Evolutionary conservation across 148 eudicot species (phyloP).

Genomic region (Rhododendron williamsianum): DNA sequence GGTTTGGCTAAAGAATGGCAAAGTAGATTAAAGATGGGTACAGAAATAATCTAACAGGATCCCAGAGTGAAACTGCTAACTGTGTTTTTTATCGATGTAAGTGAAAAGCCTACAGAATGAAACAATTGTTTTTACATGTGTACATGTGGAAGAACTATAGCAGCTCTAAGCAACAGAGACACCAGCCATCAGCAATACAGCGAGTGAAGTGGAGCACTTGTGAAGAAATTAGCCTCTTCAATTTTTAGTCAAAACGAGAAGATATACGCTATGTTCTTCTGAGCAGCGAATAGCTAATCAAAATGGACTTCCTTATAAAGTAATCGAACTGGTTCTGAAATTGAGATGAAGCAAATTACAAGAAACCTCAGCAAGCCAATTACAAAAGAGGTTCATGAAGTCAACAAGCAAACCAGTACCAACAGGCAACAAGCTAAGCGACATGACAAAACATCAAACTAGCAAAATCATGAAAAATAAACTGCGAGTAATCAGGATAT

Average conservation of each 20-base stretch:
- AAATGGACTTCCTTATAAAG: neutral
- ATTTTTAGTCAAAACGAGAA: neutral
- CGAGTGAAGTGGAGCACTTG: neutral
- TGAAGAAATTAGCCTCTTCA: neutral
- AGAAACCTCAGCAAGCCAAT: neutral
- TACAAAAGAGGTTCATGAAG: neutral
- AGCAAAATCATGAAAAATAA: neutral
- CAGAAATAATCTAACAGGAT: neutral
- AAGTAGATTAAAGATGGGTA: neutral
- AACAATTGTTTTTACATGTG: neutral
- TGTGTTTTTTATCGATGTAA: neutral
- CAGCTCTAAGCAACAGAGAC: neutral
- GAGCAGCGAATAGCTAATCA: neutral
- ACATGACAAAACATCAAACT: neutral
- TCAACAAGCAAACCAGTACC: neutral
- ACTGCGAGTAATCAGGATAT: conserved; percentile 4
- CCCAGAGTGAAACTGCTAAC: neutral
- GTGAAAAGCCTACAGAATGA: neutral
- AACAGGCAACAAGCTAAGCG: neutral
- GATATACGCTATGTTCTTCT: neutral
- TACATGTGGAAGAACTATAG: neutral
- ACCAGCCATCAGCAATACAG: neutral
- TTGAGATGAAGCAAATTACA: neutral
- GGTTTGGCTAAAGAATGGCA: neutral
- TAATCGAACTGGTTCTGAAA: neutral